Evolutionary conservation across 164 flowering plant genomes (phyloP), one percentile per base, ranked within the genome.

Genomic region (Magnolia changhungtana): DNA sequence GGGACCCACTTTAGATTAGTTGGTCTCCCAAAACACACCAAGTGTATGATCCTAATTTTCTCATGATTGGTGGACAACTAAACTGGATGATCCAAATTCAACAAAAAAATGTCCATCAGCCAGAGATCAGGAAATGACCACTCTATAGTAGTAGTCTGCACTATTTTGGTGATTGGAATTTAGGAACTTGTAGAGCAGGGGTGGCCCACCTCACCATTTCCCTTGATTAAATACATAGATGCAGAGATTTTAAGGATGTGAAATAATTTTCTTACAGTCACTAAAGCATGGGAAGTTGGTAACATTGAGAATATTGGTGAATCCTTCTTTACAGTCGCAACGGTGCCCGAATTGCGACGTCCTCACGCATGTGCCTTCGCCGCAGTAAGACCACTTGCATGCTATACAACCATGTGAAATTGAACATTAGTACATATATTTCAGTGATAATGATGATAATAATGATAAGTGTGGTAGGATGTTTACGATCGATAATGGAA

Each of bases 341-440:
- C 63, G 52, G 65, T 85, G 85, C 9, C 16, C 72, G 65, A 80
- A 77, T 19, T 76, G 75, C 1, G 63, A 8, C 1, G 74, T 80
- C 69, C 72, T 79, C 65, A 55, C 77, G 81, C 95, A 89, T 0
- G 82, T 79, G 4, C 95, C 92, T 80, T 84, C 86, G 76, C 95
- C 95, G 77, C 95, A 91, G 37, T 89, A 87, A 10, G 74, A 71
- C 92, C 92, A 91, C 50, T 81, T 80, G 84, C 95, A 91, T 75
- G 92, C 96, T 91, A 67, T 9, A 68, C 45, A 64, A 69, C 3
- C 65, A 69, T 19, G 37, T 59, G 11, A 13, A 27, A 24, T 7
- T 0, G 8, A 24, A 29, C 13, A 13, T n/a, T 45, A 37, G 51
- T 29, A 71, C 74, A 45, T 14, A 63, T 0, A 69, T 3, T 45